Base-by-base conservation (phyloP, 2,329 filamentous ascomycete species). In the Trichophyton verrucosum region DNA sequence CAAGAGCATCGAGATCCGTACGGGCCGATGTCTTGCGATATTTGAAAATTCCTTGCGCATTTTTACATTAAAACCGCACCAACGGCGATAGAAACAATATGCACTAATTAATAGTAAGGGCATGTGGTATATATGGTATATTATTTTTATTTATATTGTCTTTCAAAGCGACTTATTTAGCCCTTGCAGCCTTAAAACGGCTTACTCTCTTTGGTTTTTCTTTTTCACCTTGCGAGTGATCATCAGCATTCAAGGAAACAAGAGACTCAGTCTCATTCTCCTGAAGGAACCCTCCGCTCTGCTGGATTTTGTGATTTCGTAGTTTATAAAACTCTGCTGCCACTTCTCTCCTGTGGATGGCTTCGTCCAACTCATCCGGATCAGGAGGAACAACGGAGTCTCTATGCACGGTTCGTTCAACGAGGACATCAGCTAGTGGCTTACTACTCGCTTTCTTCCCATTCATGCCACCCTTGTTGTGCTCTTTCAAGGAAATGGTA, bases 271-370 rank as follows among this genome's bases (percentile, higher is more conserved):
- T 79, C 62, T 89, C 85, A 62, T 88, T 83, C 66, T 90, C 83
- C 61, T 83, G 81, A 67, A 87, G 76, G 72, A 96, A 95, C 2
- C 91, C 91, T 58, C 91, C 91, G 67, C 94, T 84, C 66, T 85
- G 82, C 66, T 90, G 84, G 60, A 96, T 91, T 74, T 95, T 86
- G 68, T 82, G 83, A 70, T 91, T 95, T 20, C 92, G 86, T 72
- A 89, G 80, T 51, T 83, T 85, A 71, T 95, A 87, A 72, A 95
- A 95, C 69, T 95, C 88, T 42, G 84, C 82, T 6, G 88, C 86
- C 13, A 95, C 85, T 71, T 95, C 87, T 64, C 88, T 85, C 59
- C 87, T 82, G 58, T 92, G 78, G 33, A 91, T 76, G 20, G 84
- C 79, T 3, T 87, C 83, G 66, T 96, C 87, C 44, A 92, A 78